Percentiles rank a stretch among this genome's conserved stretches.
Evolutionary conservation across 768 basidiomycete genomes (phyloP).

Genomic region (Multifurca ochricompacta): DNA sequence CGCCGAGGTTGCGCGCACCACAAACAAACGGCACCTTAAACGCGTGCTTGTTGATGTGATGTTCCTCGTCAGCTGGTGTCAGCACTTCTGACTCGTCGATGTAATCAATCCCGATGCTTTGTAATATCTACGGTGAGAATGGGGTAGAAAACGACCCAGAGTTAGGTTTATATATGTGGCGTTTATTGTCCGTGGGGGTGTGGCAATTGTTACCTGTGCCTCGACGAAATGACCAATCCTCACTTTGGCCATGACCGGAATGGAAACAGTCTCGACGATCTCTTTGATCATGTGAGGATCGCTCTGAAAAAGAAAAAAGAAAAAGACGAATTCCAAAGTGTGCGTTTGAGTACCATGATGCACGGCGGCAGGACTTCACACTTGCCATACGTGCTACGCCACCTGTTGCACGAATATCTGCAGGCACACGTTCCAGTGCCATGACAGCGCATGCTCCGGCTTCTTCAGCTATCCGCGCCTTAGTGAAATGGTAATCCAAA

Average conservation of each 20-base stretch:
- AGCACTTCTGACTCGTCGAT: constrained; percentile 94
- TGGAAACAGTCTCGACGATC: constrained; percentile 90
- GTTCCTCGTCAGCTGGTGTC: constrained; percentile 91
- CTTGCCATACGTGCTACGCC: constrained; percentile 95
- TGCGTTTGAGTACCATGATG: neutral
- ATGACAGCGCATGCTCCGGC: constrained; percentile 98
- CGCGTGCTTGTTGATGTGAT: constrained; percentile 94
- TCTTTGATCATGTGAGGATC: constrained; percentile 96
- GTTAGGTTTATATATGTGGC: neutral
- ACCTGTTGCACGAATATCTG: constrained; percentile 85
- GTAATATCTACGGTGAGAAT: constrained; percentile 58
- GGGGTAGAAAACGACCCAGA: neutral
- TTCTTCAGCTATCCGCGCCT: constrained; percentile 96
- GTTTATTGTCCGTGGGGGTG: neutral
- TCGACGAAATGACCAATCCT: constrained; percentile 98
- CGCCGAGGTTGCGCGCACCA: constrained; percentile 90
- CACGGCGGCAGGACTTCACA: constrained; percentile 8
- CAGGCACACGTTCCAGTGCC: constrained; percentile 92
- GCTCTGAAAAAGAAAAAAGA: constrained; percentile 41
- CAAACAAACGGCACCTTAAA: constrained; percentile 97
- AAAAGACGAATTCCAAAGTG: neutral
- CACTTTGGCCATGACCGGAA: constrained; percentile 95
- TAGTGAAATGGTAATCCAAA: constrained; percentile 9
- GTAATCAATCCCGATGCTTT: constrained; percentile 92
- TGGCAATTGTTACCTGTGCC: constrained; percentile 54